These are phyloP conservation scores for Beta vulgaris DNA, from an alignment of 148 eudicot genomes.

Conservation along the genomic window DNA sequence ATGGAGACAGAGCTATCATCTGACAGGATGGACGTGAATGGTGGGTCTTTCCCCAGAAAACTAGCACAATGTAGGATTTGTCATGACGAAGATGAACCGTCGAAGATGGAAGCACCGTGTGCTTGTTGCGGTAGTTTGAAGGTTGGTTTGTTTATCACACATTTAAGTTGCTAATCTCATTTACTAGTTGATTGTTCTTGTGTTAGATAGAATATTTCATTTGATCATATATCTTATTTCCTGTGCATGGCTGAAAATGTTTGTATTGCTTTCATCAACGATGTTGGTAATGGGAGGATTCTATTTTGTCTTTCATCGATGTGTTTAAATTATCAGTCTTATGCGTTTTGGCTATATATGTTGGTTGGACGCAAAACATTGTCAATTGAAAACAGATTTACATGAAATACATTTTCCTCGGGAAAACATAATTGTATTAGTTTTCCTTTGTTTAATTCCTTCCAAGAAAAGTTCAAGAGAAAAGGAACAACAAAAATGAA, in stretches of 20 bases:
- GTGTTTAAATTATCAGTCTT: neutral
- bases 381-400: no score
- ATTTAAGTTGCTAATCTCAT: constrained; percentile 12
- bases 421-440: no score
- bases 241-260: constrained; percentile 8
- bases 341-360: neutral
- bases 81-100: constrained; percentile 73
- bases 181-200: neutral
- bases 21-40: constrained; percentile 46
- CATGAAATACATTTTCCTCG: no score
- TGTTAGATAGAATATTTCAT: neutral
- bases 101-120: constrained; percentile 83
- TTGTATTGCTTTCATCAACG: neutral
- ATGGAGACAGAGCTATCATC: constrained; percentile 26
- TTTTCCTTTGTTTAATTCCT: no score
- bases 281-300: neutral
- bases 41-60: constrained; percentile 37
- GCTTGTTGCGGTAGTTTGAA: constrained; percentile 80
- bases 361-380: no score
- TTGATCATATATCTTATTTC: neutral
- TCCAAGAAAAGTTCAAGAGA: no score
- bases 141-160: constrained; percentile 40
- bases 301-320: neutral
- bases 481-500: no score
- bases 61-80: constrained; percentile 74